Evolutionary conservation across 352 stramenopile genomes (phyloP).

Genomic region (Pythium rhizo-oryzae): DNA sequence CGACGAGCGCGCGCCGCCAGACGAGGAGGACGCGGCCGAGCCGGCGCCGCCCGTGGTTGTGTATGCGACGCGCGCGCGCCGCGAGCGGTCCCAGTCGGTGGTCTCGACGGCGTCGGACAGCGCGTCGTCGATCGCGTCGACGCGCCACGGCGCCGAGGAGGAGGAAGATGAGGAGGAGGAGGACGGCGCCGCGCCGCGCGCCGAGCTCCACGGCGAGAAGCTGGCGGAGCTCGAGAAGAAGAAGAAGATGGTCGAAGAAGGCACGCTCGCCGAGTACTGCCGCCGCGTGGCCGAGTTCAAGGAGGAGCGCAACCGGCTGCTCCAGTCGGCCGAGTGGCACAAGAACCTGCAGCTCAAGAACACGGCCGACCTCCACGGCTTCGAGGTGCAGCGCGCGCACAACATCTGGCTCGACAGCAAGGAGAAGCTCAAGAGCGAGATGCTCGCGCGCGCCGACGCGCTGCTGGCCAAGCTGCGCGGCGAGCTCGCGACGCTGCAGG

Average conservation of each 20-base stretch:
- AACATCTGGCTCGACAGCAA: conserved; percentile 70
- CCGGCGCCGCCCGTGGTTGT: conserved; percentile 35
- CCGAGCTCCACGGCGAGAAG: conserved; percentile 49
- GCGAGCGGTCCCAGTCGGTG: conserved; percentile 67
- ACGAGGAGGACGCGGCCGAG: conserved; percentile 31
- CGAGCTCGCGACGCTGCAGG: conserved; percentile 50
- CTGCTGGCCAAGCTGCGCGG: conserved; percentile 49
- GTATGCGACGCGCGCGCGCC: conserved; percentile 30
- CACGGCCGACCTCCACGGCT: conserved; percentile 74
- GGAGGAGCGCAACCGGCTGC: conserved; percentile 70
- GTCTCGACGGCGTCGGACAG: conserved; percentile 65
- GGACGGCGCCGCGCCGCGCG: conserved; percentile 38
- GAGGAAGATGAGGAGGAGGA: conserved; percentile 28
- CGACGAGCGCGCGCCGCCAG: too few relatives aligned
- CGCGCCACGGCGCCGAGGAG: not conserved
- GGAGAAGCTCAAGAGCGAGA: conserved; percentile 51
- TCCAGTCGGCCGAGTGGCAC: conserved; percentile 79
- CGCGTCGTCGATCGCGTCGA: conserved; percentile 45
- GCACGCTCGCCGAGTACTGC: conserved; percentile 81
- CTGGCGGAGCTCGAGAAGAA: conserved; percentile 81
- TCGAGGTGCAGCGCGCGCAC: conserved; percentile 71
- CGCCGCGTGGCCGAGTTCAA: conserved; percentile 85
- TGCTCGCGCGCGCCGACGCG: conserved; percentile 50
- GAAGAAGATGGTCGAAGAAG: conserved; percentile 83
- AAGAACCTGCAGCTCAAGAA: conserved; percentile 88